A percentile compares a stretch with the other conserved stretches of the same genome.
Evolutionary conservation across 108 stramenopile genomes (phyloP).

Genomic region (Aurantiochytrium sp.): DNA sequence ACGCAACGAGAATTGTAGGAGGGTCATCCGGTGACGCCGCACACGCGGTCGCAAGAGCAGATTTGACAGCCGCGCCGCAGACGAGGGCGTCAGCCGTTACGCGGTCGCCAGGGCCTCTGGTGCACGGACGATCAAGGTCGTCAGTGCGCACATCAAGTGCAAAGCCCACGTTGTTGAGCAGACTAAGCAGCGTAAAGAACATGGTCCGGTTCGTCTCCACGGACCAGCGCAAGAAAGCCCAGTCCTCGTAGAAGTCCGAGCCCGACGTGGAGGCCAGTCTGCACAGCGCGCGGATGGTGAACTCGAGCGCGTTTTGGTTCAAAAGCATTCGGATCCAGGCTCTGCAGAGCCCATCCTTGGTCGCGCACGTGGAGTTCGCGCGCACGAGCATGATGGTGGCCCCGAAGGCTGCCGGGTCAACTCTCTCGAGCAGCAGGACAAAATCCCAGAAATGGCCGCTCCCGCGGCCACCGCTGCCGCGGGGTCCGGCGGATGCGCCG

Average conservation of each 20-base stretch:
- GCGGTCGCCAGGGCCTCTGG: background rate
- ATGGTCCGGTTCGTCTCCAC: background rate
- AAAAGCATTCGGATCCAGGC: conserved; percentile 3
- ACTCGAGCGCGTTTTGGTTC: conserved; percentile 12
- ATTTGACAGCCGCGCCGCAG: background rate
- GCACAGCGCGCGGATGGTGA: background rate
- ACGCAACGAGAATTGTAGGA: background rate
- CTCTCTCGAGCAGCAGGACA: background rate
- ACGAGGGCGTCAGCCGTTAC: background rate
- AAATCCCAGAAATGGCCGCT: background rate
- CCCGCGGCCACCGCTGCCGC: no score
- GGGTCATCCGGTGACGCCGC: background rate
- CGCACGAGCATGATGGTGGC: background rate
- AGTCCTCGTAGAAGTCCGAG: background rate
- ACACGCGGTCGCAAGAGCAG: background rate
- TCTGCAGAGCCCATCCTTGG: background rate
- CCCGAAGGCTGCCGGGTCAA: background rate
- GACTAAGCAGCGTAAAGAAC: background rate
- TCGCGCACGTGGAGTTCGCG: background rate
- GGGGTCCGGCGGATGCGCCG: no score
- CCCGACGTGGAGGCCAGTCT: background rate
- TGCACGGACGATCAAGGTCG: background rate
- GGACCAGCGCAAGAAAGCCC: conserved; percentile 7
- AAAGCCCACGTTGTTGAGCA: background rate
- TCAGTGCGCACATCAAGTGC: background rate